Evolutionary conservation across 208 protist genomes (phyloP), one percentile per base, ranked within the genome.

Genomic region (Acanthamoeba castellanii): DNA sequence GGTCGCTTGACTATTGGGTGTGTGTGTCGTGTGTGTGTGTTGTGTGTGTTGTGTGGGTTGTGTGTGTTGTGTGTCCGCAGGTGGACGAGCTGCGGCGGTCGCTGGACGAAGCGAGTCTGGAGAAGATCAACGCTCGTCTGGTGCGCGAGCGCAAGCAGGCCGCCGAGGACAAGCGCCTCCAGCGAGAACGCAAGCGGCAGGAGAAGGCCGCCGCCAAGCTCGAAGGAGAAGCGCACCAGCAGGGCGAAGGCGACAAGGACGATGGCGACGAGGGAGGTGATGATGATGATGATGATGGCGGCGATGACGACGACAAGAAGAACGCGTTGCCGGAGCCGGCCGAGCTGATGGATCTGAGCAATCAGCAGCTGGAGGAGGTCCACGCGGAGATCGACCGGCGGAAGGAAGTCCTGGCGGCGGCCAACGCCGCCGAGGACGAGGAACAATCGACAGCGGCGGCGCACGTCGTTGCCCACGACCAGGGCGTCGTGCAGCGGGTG

Each of bases 311-410:
- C 1, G 25, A 22, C 6, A 0, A 85, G 45, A 22, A 85, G 25
- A 9, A 30, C 11, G 47, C 11, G 76, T 20, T 50, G 76, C 76
- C 76, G 20, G 14, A 22, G 76, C 42, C 76, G 13, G 76, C 76
- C 18, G 76, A 85, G 76, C 42, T 85, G 45, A 85, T 85, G 76
- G 76, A 85, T 52, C 22, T 85, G 76, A 85, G 76, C 76, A 85
- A 57, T 25, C 76, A 85, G 47, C 34, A 59, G 76, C 76, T 85
- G 76, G 76, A 50, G 22, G 47, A 85, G 37, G 8, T 57, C 76
- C 34, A 30, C 16, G 47, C 22, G 14, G 76, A 85, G 42, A 85
- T 85, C 45, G n/a, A n/a, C 5, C 14, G 22, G 42, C 34, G 47
- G 16, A 50, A 32, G 76, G 42, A 25, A 11, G 76, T 13, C 14